Base-by-base conservation (phyloP, 2,329 filamentous ascomycete species). In the Botrytis aclada region DNA sequence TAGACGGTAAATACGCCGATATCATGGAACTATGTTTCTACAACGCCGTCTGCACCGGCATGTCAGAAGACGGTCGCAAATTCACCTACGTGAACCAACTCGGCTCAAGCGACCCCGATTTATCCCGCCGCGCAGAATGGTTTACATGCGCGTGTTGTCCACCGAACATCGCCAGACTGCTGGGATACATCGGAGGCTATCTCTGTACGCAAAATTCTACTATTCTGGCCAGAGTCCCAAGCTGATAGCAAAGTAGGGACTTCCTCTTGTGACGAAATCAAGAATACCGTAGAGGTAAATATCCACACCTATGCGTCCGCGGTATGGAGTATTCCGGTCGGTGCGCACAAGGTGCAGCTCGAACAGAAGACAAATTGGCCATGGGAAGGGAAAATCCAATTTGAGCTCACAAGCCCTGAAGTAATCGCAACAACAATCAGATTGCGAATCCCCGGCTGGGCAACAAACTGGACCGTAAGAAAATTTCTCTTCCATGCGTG, bases 71-170 rank as follows among this genome's bases (percentile, higher is more conserved):
- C 74, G 88, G 89, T 3, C 86, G 83, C 45, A 82, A 82, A 1
- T 91, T 90, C 79, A 89, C 87, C 0, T 91, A 91, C 74, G 85
- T 86, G 70, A 90, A 90, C 75, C 88, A 89, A 73, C 82, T 90
- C 0, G 86, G 85, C 0, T 88, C 86, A 47, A 87, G 84, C 14
- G 84, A 86, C 12, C 78, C 79, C 1, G 83, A 88, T 72, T 82
- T 83, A 29, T 88, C 84, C 32, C 81, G 83, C 72, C 82, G 88
- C 22, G 82, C 85, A 45, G 84, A 86, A 34, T 90, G 88, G 88
- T 90, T 89, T 71, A 85, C 85, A 67, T 86, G 84, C 54, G 87
- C 87, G 9, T 90, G 88, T 75, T 90, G 88, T 77, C 88, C 88
- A 4, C 88, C 88, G 0, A 90, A 90, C 75, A 81, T 90, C 1